Base-by-base conservation (phyloP, 2,329 filamentous ascomycete species). In the Fusarium sp. region DNA sequence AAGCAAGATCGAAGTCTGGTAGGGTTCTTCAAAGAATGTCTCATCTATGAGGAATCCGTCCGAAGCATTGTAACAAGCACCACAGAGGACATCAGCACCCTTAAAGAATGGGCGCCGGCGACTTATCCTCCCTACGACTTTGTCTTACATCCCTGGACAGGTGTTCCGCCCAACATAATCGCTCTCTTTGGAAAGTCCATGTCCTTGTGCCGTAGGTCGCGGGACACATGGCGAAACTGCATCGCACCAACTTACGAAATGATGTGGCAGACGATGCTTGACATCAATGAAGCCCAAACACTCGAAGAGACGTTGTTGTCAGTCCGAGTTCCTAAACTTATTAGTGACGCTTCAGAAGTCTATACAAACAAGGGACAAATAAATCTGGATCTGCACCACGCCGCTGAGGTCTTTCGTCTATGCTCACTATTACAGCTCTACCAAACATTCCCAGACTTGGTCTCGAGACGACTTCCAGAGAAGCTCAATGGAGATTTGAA, bases 371-470 rank as follows among this genome's bases (percentile, higher is more conserved):
- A 64, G 23, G 65, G 45, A 0, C 47, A 42, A 1, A 46, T 65
- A 0, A 57, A 61, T 5, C 12, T 70, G 1, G 77, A 81, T 36
- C 71, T 81, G 1, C 74, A 75, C 9, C 62, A 73, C 8, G 78
- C 78, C 0, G 79, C 78, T 6, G 80, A 81, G 38, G 79, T 79
- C 0, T 81, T 80, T 46, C 75, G 77, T 9, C 70, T 81, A 4
- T 75, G 76, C 0, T 77, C 80, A 0, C 69, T 81, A 20, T 59
- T 81, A 7, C 80, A 81, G 52, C 75, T 81, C 0, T 81, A 81
- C 67, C 76, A 80, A 61, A 80, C 79, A 1, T 79, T 79, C 13
- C 78, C 77, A 3, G 76, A 79, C 15, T 70, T 79, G 2, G 75
- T 78, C 0, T 72, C 74, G 1, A 60, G 75, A 8, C 75, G 77